A percentile compares a stretch with the other conserved stretches of the same genome.
These are phyloP conservation scores for Candida tammaniensis DNA, from an alignment of 805 yeast species.

Conservation along the genomic window DNA sequence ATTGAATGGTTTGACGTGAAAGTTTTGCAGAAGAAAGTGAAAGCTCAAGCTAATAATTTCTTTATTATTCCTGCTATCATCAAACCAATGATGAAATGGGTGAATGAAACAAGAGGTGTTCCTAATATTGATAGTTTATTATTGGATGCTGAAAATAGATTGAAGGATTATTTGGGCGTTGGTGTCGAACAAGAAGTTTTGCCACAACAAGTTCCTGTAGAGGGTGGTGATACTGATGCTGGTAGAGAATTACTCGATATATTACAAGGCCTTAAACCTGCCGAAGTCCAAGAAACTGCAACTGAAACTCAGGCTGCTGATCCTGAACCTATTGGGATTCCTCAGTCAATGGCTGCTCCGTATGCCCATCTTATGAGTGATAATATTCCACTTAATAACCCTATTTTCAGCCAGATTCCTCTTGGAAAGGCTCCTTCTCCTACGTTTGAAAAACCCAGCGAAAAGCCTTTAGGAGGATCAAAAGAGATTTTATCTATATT, in stretches of 20 bases:
- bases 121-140: constrained; percentile 34
- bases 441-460: too few relatives aligned
- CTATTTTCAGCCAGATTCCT: constrained; percentile 13
- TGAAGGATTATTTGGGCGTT: constrained; percentile 64
- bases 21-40: constrained; percentile 36
- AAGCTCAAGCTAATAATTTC: constrained; percentile 35
- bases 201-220: neutral
- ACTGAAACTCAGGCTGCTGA: constrained; percentile 3
- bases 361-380: constrained; percentile 14
- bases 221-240: constrained; percentile 47
- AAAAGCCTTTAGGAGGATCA: constrained; percentile 37
- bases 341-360: constrained; percentile 18
- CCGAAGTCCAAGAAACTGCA: constrained; percentile 3
- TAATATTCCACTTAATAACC: constrained; percentile 27
- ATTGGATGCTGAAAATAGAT: constrained; percentile 59
- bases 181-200: constrained; percentile 25
- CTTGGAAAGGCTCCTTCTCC: too few relatives aligned
- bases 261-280: constrained; percentile 37
- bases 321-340: constrained; percentile 10
- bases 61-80: constrained; percentile 49
- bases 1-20: constrained; percentile 76
- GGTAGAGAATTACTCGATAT: constrained; percentile 74
- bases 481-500: constrained; percentile 44
- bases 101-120: constrained; percentile 48
- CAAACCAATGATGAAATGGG: constrained; percentile 53